Conservation (phyloP, 2,329 filamentous ascomycete species). For the Cladobotryum mycophilum region DNA sequence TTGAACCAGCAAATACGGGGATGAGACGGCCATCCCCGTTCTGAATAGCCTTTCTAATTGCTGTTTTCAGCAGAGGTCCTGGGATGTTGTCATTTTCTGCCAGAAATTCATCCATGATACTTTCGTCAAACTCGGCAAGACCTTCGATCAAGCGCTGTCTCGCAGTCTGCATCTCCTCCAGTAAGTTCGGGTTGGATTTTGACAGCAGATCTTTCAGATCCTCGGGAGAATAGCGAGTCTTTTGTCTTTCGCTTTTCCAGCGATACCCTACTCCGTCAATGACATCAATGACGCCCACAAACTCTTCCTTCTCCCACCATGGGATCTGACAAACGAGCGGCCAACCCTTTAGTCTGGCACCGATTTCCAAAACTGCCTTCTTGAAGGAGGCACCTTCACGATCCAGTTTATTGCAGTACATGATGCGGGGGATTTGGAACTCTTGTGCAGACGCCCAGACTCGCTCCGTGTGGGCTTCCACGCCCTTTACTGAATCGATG, state of each 20-base stretch:
- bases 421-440: constrained; percentile 74
- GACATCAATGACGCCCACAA: constrained; percentile 80
- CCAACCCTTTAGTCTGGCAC: constrained; percentile 70
- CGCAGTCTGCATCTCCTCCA: constrained; percentile 65
- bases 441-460: constrained; percentile 88
- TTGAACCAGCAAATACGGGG: constrained; percentile 85
- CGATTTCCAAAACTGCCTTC: constrained; percentile 79
- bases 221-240: constrained; percentile 28
- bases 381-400: constrained; percentile 74
- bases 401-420: constrained; percentile 75
- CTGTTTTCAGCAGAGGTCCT: constrained; percentile 59
- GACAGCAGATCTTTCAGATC: constrained; percentile 35
- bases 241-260: constrained; percentile 50
- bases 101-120: constrained; percentile 77
- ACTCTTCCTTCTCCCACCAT: constrained; percentile 79
- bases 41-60: constrained; percentile 66
- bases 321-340: constrained; percentile 92
- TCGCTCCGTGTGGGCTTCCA: constrained; percentile 94
- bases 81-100: constrained; percentile 71
- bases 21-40: constrained; percentile 65
- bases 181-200: constrained; percentile 44
- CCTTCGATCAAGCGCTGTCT: constrained; percentile 73
- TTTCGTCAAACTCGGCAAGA: constrained; percentile 82
- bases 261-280: constrained; percentile 67
- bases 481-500: constrained; percentile 84